Evolutionary conservation across 148 eudicot genomes (phyloP).

Genomic region (Vaccinium macrocarpon): DNA sequence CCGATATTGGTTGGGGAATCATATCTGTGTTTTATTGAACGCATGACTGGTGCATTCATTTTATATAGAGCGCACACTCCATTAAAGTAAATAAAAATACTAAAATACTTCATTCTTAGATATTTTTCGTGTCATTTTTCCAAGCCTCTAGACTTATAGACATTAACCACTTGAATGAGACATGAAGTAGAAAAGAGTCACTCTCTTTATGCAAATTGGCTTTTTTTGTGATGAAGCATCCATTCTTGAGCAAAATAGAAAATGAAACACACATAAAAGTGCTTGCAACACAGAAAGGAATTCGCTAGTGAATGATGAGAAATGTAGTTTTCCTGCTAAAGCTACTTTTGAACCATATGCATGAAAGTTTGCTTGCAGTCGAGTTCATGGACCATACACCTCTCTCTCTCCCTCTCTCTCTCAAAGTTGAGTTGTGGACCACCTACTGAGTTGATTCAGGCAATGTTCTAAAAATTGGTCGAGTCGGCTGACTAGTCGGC

Average conservation of each 20-base stretch:
- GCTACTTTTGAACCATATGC: conserved; percentile 4
- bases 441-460: too few relatives aligned
- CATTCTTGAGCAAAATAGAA: not conserved
- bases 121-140: not conserved
- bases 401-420: too few relatives aligned
- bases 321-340: not conserved
- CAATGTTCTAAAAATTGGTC: too few relatives aligned
- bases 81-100: too few relatives aligned
- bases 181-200: not conserved
- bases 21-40: not conserved
- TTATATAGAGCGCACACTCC: not conserved
- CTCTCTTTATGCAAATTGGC: not conserved
- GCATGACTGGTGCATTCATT: not conserved
- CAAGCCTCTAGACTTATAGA: not conserved
- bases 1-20: not conserved
- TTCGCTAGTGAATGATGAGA: not conserved
- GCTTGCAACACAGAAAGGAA: not conserved
- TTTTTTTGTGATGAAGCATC: not conserved
- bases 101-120: not conserved
- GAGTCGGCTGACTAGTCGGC: too few relatives aligned
- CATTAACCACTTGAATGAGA: not conserved
- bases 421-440: too few relatives aligned
- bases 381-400: not conserved
- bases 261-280: not conserved
- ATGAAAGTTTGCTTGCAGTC: not conserved